A percentile compares a stretch with the other conserved stretches of the same genome.
Evolutionary conservation across 371 early-diverging fungal genomes (phyloP).

Genomic region (Mortierella sp.): DNA sequence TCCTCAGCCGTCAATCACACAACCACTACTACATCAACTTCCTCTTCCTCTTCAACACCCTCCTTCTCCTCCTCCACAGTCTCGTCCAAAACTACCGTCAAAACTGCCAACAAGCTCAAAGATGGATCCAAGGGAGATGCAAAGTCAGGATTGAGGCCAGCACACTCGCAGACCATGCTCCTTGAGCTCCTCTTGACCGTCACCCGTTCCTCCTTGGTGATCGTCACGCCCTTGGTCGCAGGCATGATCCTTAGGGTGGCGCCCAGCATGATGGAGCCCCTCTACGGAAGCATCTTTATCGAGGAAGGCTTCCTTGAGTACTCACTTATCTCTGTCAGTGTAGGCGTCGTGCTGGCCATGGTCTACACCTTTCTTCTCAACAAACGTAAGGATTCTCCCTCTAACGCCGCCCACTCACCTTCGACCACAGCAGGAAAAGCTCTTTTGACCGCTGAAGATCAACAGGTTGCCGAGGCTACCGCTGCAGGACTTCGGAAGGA

Average conservation of each 20-base stretch:
- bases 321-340: constrained; percentile 33
- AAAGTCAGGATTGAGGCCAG: constrained; percentile 23
- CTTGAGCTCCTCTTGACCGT: constrained; percentile 56
- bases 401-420: constrained; percentile 19
- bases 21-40: background rate
- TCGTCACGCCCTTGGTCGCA: constrained; percentile 59
- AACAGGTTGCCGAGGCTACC: background rate
- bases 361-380: constrained; percentile 26
- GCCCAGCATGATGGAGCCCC: constrained; percentile 69
- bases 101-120: background rate
- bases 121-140: background rate
- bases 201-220: constrained; percentile 54
- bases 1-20: constrained; percentile 3
- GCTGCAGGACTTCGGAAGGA: constrained; percentile 41
- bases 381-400: background rate
- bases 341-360: constrained; percentile 57
- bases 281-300: constrained; percentile 71
- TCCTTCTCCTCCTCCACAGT: background rate
- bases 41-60: background rate
- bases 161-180: constrained; percentile 49
- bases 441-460: background rate
- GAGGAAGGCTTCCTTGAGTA: constrained; percentile 54
- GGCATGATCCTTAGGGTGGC: constrained; percentile 60
- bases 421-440: background rate
- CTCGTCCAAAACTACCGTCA: background rate